These are phyloP conservation scores for Sergeia podlipaevii DNA, from an alignment of 208 protist genomes.

Conservation along the genomic window DNA sequence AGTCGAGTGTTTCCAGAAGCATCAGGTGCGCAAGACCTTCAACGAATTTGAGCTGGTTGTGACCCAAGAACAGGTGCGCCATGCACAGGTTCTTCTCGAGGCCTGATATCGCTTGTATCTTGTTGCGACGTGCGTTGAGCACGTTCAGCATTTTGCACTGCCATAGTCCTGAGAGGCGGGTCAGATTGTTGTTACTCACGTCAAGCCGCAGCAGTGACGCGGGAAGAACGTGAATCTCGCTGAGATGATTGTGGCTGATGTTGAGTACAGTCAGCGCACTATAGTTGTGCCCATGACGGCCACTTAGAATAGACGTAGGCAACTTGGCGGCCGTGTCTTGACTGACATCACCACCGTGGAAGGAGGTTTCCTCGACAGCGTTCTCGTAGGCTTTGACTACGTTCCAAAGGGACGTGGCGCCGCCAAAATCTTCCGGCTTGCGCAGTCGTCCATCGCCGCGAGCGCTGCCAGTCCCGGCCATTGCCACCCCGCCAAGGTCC, in stretches of 20 bases:
- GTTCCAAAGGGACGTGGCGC: conserved; percentile 50
- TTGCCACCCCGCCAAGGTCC: conserved; percentile 51
- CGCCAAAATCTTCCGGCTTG: conserved; percentile 36
- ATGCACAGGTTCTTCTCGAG: conserved; percentile 49
- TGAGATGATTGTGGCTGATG: conserved; percentile 60
- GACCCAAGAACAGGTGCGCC: conserved; percentile 78
- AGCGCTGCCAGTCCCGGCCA: conserved; percentile 21
- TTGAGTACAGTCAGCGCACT: conserved; percentile 73
- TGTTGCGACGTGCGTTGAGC: conserved; percentile 75
- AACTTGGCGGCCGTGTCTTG: conserved; percentile 2
- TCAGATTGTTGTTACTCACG: conserved; percentile 73
- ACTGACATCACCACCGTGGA: neutral
- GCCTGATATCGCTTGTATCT: conserved; percentile 27
- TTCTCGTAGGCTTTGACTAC: conserved; percentile 42
- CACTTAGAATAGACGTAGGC: conserved; percentile 15
- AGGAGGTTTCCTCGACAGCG: conserved; percentile 26
- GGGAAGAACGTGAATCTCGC: conserved; percentile 37
- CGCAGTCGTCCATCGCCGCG: conserved; percentile 15
- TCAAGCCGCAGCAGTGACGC: conserved; percentile 73
- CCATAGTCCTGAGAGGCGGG: conserved; percentile 35
- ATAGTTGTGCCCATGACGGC: conserved; percentile 9
- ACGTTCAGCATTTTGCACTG: conserved; percentile 77
- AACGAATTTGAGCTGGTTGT: conserved; percentile 58
- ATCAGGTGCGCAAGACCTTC: conserved; percentile 73
- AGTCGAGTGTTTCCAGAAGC: conserved; percentile 84